Percentiles rank a stretch among this genome's conserved stretches.
Conservation (phyloP, 495 filamentous ascomycete species). For the Saxispiralis lemnorum region DNA sequence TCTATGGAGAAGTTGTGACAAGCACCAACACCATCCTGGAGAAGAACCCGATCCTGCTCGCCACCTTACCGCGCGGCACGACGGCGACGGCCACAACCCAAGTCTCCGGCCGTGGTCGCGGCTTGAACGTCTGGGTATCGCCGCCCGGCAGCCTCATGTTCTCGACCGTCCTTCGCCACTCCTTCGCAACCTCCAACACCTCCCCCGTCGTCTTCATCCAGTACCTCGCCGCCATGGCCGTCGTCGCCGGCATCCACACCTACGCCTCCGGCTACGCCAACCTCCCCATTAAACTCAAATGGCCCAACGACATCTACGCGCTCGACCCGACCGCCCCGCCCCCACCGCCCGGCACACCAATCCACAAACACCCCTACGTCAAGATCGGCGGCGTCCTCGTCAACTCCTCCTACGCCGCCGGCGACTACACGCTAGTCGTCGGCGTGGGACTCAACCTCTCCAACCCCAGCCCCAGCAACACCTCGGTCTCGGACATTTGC, state of each 20-base stretch:
- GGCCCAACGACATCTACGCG: slow-evolving; percentile 92
- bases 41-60: slow-evolving; percentile 71
- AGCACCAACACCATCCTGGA: slow-evolving; percentile 92
- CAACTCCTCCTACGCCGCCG: slow-evolving; percentile 63
- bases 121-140: slow-evolving; percentile 87
- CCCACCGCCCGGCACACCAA: not conserved
- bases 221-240: slow-evolving; percentile 81
- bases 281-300: slow-evolving; percentile 76
- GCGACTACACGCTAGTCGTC: slow-evolving; percentile 69
- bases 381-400: slow-evolving; percentile 92
- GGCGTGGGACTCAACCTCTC: slow-evolving; percentile 81
- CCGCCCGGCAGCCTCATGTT: slow-evolving; percentile 74
- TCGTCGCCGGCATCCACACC: slow-evolving; percentile 63
- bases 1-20: slow-evolving; percentile 87
- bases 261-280: slow-evolving; percentile 60
- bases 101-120: slow-evolving; percentile 77
- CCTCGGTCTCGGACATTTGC: slow-evolving; percentile 57
- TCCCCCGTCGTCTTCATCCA: slow-evolving; percentile 89
- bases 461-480: slow-evolving; percentile 65
- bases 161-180: slow-evolving; percentile 70
- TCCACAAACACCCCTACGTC: slow-evolving; percentile 33
- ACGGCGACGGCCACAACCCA: slow-evolving; percentile 86
- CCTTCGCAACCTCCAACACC: slow-evolving; percentile 44
- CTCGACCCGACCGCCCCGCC: slow-evolving; percentile 37
- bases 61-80: slow-evolving; percentile 60